Evolutionary conservation across 345 rosid genomes (phyloP), one percentile per base, ranked within the genome.

Genomic region (Eucalyptus sideroxylon): DNA sequence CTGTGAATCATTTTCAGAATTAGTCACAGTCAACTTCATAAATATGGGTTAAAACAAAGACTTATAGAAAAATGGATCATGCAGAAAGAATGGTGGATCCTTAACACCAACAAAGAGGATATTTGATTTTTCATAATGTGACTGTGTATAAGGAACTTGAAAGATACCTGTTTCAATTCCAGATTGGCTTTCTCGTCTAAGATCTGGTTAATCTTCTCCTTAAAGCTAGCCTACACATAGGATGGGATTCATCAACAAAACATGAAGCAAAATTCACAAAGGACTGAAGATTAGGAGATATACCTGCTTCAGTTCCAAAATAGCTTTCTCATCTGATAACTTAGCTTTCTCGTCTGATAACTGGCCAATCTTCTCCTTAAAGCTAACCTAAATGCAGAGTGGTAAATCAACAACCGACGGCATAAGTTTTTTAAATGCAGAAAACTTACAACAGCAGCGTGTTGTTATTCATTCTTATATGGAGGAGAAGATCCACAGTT

Each of bases 151-250:
- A 77, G 47, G 83, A 77, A 77, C 85, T 77, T 31, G 50, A 50
- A 59, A 60, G 69, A 92, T 92, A 96, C 98, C 96, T 85, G 91
- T 87, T 94, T 94, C 91, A 90, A 55, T 88, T 82, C 90, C 91
- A 96, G 82, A 81, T 91, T 86, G 85, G 93, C 91, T 88, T 88
- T 94, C 89, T 95, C 97, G 26, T 94, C 92, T 87, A 86, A 53
- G 86, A 94, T 90, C 83, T 47, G 87, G 87, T 89, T 91, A 88
- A 94, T 93, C 89, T 92, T 93, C 90, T 86, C 93, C 92, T 93
- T 94, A 90, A 97, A 91, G 92, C 90, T 88, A 89, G 93, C 92
- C 98, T 97, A 94, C 88, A 91, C 55, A 53, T 86, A 89, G 87
- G 19, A 87, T 67, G 59, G 87, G 60, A 81, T 44, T 45, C 44